Conservation (phyloP, 2,329 filamentous ascomycete genomes). For the Rhexocercosporidium sp. region DNA sequence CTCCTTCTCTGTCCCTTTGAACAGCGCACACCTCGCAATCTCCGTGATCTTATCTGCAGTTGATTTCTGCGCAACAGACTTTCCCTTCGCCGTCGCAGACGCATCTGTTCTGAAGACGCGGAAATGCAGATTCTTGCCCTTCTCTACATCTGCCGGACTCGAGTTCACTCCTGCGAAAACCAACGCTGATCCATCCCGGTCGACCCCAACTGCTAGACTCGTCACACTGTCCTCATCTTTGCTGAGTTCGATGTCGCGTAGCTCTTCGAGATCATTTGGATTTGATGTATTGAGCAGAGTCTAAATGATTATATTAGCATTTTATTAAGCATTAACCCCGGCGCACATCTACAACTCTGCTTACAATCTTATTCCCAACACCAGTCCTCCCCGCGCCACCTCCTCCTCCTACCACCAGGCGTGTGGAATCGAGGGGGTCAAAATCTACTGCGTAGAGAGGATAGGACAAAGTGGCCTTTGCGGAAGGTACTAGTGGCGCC, state of each 20-base stretch:
- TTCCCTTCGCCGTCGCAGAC: constrained; percentile 48
- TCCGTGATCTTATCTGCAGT: constrained; percentile 53
- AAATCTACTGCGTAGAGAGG: constrained; percentile 89
- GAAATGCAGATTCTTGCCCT: constrained; percentile 84
- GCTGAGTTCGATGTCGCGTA: constrained; percentile 77
- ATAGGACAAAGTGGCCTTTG: constrained; percentile 66
- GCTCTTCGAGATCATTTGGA: constrained; percentile 55
- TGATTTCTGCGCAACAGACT: constrained; percentile 42
- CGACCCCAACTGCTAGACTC: constrained; percentile 74
- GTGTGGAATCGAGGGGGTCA: constrained; percentile 77
- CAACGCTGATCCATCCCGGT: constrained; percentile 58
- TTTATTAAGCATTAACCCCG: background rate
- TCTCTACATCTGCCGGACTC: constrained; percentile 70
- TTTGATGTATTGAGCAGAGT: constrained; percentile 42
- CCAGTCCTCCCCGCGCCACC: constrained; percentile 83
- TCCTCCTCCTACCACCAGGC: constrained; percentile 83
- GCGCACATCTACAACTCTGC: constrained; percentile 40
- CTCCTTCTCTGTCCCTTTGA: constrained; percentile 55
- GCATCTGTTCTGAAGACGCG: constrained; percentile 70
- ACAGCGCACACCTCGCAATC: constrained; percentile 57
- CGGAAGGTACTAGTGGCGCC: constrained; percentile 40
- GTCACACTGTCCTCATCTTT: constrained; percentile 89
- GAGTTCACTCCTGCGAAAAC: constrained; percentile 86
- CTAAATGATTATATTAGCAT: constrained; percentile 31
- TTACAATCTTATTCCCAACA: constrained; percentile 84